Conservation (phyloP, 345 rosid species). For the Nasturtium officinale region DNA sequence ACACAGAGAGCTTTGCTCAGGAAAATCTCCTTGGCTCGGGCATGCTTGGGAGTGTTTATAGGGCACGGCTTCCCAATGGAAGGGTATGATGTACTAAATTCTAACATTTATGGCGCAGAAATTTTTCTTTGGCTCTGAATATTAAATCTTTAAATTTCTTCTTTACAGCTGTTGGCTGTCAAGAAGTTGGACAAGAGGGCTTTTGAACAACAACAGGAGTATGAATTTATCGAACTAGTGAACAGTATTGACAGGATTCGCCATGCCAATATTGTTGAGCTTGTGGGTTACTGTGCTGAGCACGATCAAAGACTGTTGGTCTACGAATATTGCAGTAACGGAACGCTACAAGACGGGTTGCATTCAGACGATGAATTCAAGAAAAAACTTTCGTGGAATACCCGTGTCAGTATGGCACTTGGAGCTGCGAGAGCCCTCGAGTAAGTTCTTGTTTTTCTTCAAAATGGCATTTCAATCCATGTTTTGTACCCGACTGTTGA, state of each 20-base stretch:
- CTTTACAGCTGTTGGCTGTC: conserved; percentile 75
- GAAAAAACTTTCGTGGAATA: conserved; percentile 72
- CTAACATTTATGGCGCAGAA: not conserved
- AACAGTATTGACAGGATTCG: conserved; percentile 76
- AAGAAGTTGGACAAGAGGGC: conserved; percentile 84
- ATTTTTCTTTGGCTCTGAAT: conserved; percentile 6
- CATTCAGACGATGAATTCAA: conserved; percentile 82
- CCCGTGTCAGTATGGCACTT: conserved; percentile 81
- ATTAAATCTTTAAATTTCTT: conserved; percentile 30
- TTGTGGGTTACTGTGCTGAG: conserved; percentile 96
- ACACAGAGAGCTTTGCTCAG: conserved; percentile 93
- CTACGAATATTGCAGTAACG: conserved; percentile 83
- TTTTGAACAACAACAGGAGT: conserved; percentile 69
- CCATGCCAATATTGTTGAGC: conserved; percentile 83
- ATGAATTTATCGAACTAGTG: conserved; percentile 79
- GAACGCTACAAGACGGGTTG: conserved; percentile 79
- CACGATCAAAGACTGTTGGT: conserved; percentile 89
- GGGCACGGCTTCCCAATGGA: conserved; percentile 80
- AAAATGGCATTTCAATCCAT: not conserved
- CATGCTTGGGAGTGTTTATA: conserved; percentile 92
- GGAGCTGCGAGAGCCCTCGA: conserved; percentile 95
- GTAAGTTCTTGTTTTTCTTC: conserved; percentile 55
- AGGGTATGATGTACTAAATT: conserved; percentile 53
- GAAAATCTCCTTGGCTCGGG: conserved; percentile 87
- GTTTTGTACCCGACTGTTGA: not conserved